A percentile compares a stretch with the other conserved stretches of the same genome.
phyloP scores from a whole-genome alignment of 1,139 yeast genomes.

The Yamadazyma spencermartinsiae region DNA sequence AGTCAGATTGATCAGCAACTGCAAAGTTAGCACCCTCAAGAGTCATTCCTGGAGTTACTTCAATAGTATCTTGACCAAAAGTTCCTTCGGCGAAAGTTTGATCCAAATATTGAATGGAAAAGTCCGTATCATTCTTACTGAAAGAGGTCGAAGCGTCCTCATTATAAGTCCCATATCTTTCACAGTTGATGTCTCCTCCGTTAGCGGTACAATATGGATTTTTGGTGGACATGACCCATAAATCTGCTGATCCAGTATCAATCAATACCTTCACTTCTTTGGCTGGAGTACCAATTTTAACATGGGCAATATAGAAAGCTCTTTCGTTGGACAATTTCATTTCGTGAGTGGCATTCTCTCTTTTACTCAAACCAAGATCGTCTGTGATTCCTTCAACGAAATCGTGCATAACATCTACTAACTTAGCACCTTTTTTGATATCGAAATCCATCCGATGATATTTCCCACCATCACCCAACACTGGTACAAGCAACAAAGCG shows the following conservation, averaged over 20 bases:
- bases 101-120: slow-evolving; percentile 33
- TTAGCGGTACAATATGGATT: slow-evolving; percentile 23
- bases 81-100: slow-evolving; percentile 33
- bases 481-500: slow-evolving; percentile 13
- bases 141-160: slow-evolving; percentile 45
- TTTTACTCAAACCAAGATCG: slow-evolving; percentile 7
- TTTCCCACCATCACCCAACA: slow-evolving; percentile 20
- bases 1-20: slow-evolving; percentile 53
- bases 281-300: slow-evolving; percentile 56
- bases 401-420: slow-evolving; percentile 18
- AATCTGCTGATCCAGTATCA: slow-evolving; percentile 71
- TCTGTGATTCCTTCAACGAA: slow-evolving; percentile 13
- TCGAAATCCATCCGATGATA: slow-evolving; percentile 28
- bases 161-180: slow-evolving; percentile 52
- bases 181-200: slow-evolving; percentile 29
- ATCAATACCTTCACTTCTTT: slow-evolving; percentile 54
- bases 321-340: slow-evolving; percentile 18
- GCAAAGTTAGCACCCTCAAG: slow-evolving; percentile 52
- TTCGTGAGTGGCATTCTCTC: slow-evolving; percentile 11
- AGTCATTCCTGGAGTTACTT: slow-evolving; percentile 19
- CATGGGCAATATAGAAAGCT: slow-evolving; percentile 32
- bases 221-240: slow-evolving; percentile 50
- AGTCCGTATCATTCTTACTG: slow-evolving; percentile 42
- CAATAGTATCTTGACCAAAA: slow-evolving; percentile 62
- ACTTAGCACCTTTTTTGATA: slow-evolving; percentile 26